Base-by-base conservation (phyloP, 2,329 filamentous ascomycete species). In the Trichothecium sympodiale region DNA sequence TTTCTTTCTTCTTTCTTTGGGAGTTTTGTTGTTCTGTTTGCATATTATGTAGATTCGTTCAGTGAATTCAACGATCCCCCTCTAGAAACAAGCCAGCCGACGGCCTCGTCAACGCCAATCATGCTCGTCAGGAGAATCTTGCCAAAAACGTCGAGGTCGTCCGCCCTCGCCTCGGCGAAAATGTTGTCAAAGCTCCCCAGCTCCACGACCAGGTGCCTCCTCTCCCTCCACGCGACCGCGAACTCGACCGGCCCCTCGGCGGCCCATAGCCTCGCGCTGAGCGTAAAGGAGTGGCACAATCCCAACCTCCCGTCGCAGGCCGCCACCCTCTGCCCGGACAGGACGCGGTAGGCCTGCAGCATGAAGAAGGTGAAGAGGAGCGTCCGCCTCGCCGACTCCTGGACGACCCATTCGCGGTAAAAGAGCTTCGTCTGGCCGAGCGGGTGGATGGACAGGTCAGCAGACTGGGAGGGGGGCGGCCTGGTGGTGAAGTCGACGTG, bases 341-440 rank as follows among this genome's bases (percentile, higher is more conserved):
- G 41, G 13, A 59, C 41, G 2, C 55, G 50, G 38, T 62, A 60
- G 10, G 50, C 41, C 32, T 61, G 55, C 14, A 59, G 35, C 35
- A 73, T 58, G 30, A 67, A 70, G 41, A 66, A 65, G 0, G 61
- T 48, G 10, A 68, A 54, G 2, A 75, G 50, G 1, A 68, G 54
- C 0, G 71, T 75, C 13, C 71, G 64, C 3, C 70, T 60, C 1
- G 63, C 55, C 1, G 69, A 73, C 46, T 77, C 71, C 9, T 70
- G 60, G 15, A 73, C 55, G 3, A 71, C 51, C 66, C 67, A 77
- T 2, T 57, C 54, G 7, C 52, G 48, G 71, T 71, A 77, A 31
- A 67, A 67, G 1, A 55, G 43, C 14, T 55, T 57, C 2, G 61
- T 59, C 1, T 59, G 54, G 8, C 57, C 58, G 4, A 70, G 45